phyloP scores from a whole-genome alignment of 73 alveolate genomes.

The Stentor coeruleus region DNA sequence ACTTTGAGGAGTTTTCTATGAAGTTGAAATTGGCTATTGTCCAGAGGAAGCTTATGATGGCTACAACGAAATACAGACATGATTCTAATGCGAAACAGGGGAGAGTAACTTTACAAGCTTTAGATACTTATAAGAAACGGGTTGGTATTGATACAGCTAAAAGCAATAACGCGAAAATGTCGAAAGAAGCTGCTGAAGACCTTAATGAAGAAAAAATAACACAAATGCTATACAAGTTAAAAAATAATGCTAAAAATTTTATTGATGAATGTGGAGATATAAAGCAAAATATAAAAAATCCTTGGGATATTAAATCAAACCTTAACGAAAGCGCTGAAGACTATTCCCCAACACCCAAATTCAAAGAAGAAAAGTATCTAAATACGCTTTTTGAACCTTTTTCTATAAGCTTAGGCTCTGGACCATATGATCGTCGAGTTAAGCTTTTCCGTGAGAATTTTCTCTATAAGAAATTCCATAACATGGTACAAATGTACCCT shows the following conservation, averaged over 20 bases:
- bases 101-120: neutral
- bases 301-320: neutral
- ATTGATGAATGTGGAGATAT: neutral
- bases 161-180: neutral
- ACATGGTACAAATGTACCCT: neutral
- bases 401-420: neutral
- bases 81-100: neutral
- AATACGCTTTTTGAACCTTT: neutral
- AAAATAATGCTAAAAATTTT: neutral
- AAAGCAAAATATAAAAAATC: neutral
- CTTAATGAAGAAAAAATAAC: neutral
- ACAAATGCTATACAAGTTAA: neutral
- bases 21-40: neutral
- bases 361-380: neutral
- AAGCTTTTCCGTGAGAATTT: slow-evolving; percentile 17
- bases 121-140: neutral
- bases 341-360: neutral
- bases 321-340: neutral
- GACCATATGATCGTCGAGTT: neutral
- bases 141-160: neutral
- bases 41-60: slow-evolving; percentile 3
- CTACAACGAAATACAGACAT: neutral
- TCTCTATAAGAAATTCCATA: neutral
- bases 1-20: neutral
- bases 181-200: slow-evolving; percentile 1